Evolutionary conservation across 768 basidiomycete genomes (phyloP).

Genomic region (Gelatoporia subvermispora): DNA sequence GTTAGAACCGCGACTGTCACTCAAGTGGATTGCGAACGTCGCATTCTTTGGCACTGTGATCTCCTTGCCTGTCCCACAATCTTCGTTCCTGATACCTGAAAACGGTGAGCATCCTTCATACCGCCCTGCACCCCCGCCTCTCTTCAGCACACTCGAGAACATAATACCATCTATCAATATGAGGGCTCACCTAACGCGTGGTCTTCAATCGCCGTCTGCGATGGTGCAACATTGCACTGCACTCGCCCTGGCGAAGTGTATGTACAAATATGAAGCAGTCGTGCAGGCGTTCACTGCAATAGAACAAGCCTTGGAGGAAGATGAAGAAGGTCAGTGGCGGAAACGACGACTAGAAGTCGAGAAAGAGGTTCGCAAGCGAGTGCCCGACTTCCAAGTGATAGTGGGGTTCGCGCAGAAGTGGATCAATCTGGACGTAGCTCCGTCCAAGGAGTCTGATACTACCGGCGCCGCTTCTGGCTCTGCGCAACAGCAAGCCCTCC

Average conservation of each 20-base stretch:
- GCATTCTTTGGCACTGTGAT: slow-evolving; percentile 77
- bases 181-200: slow-evolving; percentile 75
- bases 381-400: slow-evolving; percentile 86
- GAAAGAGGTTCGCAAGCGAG: slow-evolving; percentile 63
- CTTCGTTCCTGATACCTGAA: slow-evolving; percentile 50
- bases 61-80: slow-evolving; percentile 64
- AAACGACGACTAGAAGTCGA: slow-evolving; percentile 63
- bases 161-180: slow-evolving; percentile 70
- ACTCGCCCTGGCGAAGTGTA: slow-evolving; percentile 66
- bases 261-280: slow-evolving; percentile 65
- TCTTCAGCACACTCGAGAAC: slow-evolving; percentile 68
- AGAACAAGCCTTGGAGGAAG: slow-evolving; percentile 33
- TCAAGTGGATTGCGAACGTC: slow-evolving; percentile 89
- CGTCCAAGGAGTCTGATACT: not conserved
- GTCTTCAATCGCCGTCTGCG: slow-evolving; percentile 62
- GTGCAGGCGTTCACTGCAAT: slow-evolving; percentile 55
- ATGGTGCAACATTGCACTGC: slow-evolving; percentile 88
- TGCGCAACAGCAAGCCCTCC: not conserved
- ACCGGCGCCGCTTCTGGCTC: not conserved
- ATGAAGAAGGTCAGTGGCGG: slow-evolving; percentile 64
- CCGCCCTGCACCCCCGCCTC: slow-evolving; percentile 71
- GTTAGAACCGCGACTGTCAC: slow-evolving; percentile 81
- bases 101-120: slow-evolving; percentile 36
- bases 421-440: not conserved
- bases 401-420: slow-evolving; percentile 63